Evolutionary conservation across 352 stramenopile genomes (phyloP), one percentile per base, ranked within the genome.

Genomic region (Phytophthora sp.): DNA sequence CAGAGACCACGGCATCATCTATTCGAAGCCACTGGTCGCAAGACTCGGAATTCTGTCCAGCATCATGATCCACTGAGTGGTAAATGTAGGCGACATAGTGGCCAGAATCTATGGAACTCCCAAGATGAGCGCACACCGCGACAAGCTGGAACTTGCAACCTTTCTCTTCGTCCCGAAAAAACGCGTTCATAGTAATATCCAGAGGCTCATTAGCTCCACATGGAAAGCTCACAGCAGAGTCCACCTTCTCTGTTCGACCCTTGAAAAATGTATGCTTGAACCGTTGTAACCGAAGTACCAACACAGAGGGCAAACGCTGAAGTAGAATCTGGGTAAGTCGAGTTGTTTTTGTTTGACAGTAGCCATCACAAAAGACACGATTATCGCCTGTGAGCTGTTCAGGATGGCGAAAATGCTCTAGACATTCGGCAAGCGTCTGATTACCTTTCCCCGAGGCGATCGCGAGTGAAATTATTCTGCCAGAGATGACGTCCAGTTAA

Each of bases 81-180:
- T n/a, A n/a, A n/a, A n/a, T n/a, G n/a, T n/a, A n/a, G n/a, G n/a
- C n/a, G n/a, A 43, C 93, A 95, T 95, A 95, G 50, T 95, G 87
- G 0, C 87, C 87, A 5, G 78, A 66, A 53, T 91, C 69, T 26
- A 92, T 72, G 0, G 74, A 80, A 5, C 45, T 59, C 3, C 87
- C 87, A 23, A 93, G 48, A 59, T 95, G 87, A 38, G 83, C 72
- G n/a, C 85, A 93, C 10, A 94, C 78, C 0, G 82, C 87, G 21
- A 82, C 72, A 17, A 94, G 60, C 41, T 84, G 49, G 42, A 92
- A 95, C 1, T 59, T 62, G 23, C 72, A 55, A 5, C 69, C 74
- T 15, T 77, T 65, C 2, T 58, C 58, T 5, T 81, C 66, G 24
- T 88, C 72, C 1, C 80, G 74, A 30, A 84, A 62, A 62, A 95